Base-by-base conservation (phyloP, 805 yeast species). In the Candida michaelii region DNA sequence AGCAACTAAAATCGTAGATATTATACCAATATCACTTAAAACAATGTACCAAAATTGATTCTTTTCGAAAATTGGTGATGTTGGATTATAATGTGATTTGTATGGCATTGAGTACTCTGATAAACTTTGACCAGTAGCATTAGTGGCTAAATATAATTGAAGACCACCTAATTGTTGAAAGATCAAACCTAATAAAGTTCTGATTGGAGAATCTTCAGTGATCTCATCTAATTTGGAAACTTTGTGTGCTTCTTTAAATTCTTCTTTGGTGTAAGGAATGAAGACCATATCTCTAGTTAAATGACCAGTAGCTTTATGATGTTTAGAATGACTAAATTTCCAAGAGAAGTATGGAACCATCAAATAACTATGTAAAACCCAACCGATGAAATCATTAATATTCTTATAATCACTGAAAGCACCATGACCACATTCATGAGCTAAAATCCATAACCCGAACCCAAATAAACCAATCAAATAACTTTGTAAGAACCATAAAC, bases 341-440 rank as follows among this genome's bases (percentile, higher is more conserved):
- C 83, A 79, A 3, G 82, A 76, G 51, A 79, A 79, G 58, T 76
- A 79, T 21, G 84, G 85, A 42, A 79, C 82, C 47, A 76, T 60
- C 48, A 71, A 60, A 53, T 74, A 78, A 33, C 82, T 77, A 56
- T 79, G 84, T 37, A 79, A 58, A 21, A 76, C 70, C 84, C 83
- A 79, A 40, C 85, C 85, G 44, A 77, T 72, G 19, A 71, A 56
- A 56, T 79, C 82, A 53, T 79, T 79, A 40, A 79, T 68, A 53
- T 58, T 58, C 44, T 65, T 69, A 53, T 76, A 76, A 51, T 79
- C 81, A 29, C 79, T 72, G 55, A 79, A 79, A 14, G 83, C 83
- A 40, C 73, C 75, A 57, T 79, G 85, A 31, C 84, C 83, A 66
- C 84, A 79, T 61, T 78, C 83, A 56, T 78, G 83, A 36, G 82